These are phyloP conservation scores for Melampsora occidentalis DNA, from an alignment of 1,284 basidiomycete species.

Conservation along the genomic window DNA sequence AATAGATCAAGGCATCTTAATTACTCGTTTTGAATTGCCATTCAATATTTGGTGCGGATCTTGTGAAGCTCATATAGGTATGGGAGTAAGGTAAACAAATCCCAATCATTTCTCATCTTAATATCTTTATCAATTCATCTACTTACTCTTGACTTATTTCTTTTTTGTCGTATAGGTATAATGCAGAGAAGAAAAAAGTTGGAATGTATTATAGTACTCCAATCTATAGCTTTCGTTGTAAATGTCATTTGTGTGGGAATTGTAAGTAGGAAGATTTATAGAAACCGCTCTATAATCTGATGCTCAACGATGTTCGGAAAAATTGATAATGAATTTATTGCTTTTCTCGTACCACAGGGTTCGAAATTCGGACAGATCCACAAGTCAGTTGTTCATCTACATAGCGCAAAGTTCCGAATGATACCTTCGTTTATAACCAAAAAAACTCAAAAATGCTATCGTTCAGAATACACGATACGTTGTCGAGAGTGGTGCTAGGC, in stretches of 20 bases:
- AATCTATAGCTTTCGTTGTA: conserved; percentile 91
- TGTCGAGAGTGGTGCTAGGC: conserved; percentile 80
- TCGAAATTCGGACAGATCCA: conserved; percentile 95
- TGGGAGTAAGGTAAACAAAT: conserved; percentile 64
- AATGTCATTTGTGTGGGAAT: conserved; percentile 86
- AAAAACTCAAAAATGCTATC: conserved; percentile 7
- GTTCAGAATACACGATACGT: conserved; percentile 86
- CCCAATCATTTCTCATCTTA: not conserved
- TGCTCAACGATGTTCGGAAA: not conserved
- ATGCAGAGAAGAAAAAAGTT: conserved; percentile 94
- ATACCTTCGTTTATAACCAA: not conserved
- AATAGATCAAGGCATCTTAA: conserved; percentile 86
- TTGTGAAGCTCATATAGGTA: conserved; percentile 90
- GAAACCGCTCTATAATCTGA: not conserved
- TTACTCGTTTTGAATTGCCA: conserved; percentile 87
- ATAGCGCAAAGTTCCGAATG: not conserved
- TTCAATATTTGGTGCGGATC: conserved; percentile 97
- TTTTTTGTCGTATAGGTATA: conserved; percentile 65
- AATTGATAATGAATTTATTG: not conserved
- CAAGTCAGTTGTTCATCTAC: conserved; percentile 61
- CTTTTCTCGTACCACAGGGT: conserved; percentile 58
- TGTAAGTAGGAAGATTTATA: conserved; percentile 51
- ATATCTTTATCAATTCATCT: not conserved
- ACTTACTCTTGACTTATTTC: conserved; percentile 35
- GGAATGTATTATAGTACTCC: conserved; percentile 93